Evolutionary conservation across 345 rosid species (phyloP).

Genomic region (Lumnitzera littorea): DNA sequence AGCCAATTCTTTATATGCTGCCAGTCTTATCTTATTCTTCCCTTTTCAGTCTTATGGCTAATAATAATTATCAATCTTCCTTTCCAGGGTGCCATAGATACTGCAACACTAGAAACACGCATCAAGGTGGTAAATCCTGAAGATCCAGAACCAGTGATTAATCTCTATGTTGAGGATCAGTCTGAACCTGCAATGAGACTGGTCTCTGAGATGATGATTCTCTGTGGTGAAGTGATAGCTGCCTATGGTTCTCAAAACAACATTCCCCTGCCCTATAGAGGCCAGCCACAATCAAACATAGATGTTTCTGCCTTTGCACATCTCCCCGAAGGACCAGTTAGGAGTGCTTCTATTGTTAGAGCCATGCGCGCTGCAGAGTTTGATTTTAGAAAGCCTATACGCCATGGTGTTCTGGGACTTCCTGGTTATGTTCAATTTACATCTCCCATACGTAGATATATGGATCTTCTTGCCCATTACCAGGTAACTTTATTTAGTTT

Average conservation of each 20-base stretch:
- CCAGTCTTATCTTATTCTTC: too few species aligned
- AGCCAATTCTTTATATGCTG: too few species aligned
- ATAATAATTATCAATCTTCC: too few species aligned
- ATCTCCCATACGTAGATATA: slow-evolving; percentile 92
- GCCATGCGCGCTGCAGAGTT: slow-evolving; percentile 88
- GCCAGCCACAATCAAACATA: slow-evolving; percentile 90
- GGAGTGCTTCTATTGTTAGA: slow-evolving; percentile 66
- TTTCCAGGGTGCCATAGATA: slow-evolving; percentile 84
- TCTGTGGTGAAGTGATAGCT: slow-evolving; percentile 91
- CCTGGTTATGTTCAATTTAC: slow-evolving; percentile 98
- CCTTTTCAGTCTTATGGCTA: too few species aligned
- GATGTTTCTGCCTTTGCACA: slow-evolving; percentile 72
- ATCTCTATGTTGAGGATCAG: slow-evolving; percentile 83
- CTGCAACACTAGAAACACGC: slow-evolving; percentile 72
- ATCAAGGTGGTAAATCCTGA: slow-evolving; percentile 84
- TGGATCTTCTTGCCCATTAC: slow-evolving; percentile 97
- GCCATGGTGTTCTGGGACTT: slow-evolving; percentile 82
- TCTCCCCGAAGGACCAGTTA: slow-evolving; percentile 95
- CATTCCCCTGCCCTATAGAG: slow-evolving; percentile 87
- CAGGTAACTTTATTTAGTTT: slow-evolving; percentile 40
- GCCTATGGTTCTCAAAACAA: slow-evolving; percentile 66
- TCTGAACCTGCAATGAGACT: slow-evolving; percentile 90
- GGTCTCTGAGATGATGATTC: slow-evolving; percentile 96
- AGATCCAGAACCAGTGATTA: slow-evolving; percentile 70
- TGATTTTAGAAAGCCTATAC: slow-evolving; percentile 76